A percentile compares a stretch with the other conserved stretches of the same genome.
phyloP scores from a whole-genome alignment of 345 rosid genomes.

The Hevea brasiliensis region DNA sequence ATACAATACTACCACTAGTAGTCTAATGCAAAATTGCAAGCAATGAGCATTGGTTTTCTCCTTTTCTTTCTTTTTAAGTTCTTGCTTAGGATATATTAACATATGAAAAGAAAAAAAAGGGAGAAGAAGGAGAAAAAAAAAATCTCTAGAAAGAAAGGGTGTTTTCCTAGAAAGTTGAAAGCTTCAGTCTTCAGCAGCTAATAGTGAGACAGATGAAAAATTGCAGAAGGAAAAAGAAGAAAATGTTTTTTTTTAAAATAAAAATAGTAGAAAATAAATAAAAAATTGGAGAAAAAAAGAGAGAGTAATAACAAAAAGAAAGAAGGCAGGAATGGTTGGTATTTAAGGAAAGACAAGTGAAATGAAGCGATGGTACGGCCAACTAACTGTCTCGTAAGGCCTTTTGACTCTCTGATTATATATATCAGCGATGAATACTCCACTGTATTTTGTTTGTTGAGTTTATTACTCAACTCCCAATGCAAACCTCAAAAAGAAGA shows the following conservation, averaged over 20 bases:
- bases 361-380: constrained; percentile 23
- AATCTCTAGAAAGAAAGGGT: not conserved
- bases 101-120: not conserved
- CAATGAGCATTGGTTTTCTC: not conserved
- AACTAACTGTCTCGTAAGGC: constrained; percentile 37
- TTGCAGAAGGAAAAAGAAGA: constrained; percentile 5
- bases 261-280: not conserved
- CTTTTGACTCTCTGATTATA: too few relatives aligned
- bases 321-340: constrained; percentile 1
- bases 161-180: not conserved
- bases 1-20: too few relatives aligned
- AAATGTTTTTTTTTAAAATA: not conserved
- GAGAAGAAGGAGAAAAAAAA: not conserved
- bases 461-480: too few relatives aligned
- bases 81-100: not conserved
- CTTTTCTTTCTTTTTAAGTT: not conserved
- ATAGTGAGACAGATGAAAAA: constrained; percentile 1
- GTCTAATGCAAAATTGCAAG: too few relatives aligned
- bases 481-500: too few relatives aligned
- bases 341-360: not conserved
- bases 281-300: too few relatives aligned
- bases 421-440: too few relatives aligned
- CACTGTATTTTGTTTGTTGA: too few relatives aligned
- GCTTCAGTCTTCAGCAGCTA: not conserved
- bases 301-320: not conserved